Conservation (phyloP, 148 eudicot species). For the Cornus controversa region DNA sequence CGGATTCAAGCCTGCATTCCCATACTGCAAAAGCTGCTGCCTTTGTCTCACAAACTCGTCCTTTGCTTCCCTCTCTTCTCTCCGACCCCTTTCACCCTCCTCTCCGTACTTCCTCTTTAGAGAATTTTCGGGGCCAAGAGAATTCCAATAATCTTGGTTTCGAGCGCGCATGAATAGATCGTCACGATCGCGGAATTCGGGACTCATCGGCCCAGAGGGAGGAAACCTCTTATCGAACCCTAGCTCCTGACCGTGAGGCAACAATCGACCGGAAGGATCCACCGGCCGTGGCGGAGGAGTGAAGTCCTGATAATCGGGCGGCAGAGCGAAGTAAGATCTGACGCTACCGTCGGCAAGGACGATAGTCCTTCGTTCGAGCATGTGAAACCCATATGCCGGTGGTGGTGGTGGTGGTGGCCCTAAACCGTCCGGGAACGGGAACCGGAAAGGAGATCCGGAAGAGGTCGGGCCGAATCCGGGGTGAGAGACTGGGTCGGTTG, state of each 20-base stretch:
- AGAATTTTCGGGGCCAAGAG: constrained; percentile 36
- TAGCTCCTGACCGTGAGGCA: constrained; percentile 14
- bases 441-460: constrained; percentile 22
- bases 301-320: constrained; percentile 73
- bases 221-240: constrained; percentile 38
- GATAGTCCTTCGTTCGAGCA: constrained; percentile 77
- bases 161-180: constrained; percentile 25
- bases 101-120: constrained; percentile 73
- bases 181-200: constrained; percentile 34
- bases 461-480: constrained; percentile 22
- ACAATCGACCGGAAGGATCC: constrained; percentile 8
- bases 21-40: constrained; percentile 74
- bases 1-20: constrained; percentile 41
- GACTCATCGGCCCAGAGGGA: constrained; percentile 51
- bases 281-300: constrained; percentile 28
- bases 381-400: constrained; percentile 80
- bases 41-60: constrained; percentile 65
- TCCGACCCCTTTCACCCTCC: constrained; percentile 20
- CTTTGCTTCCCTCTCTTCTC: constrained; percentile 28
- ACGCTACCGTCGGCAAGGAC: constrained; percentile 70
- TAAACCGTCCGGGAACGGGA: constrained; percentile 17
- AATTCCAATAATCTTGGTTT: constrained; percentile 42
- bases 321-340: constrained; percentile 82
- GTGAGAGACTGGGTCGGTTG: constrained; percentile 14
- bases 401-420: constrained; percentile 59